Conservation (phyloP, 2,329 filamentous ascomycete genomes). For the Fusarium sp. region DNA sequence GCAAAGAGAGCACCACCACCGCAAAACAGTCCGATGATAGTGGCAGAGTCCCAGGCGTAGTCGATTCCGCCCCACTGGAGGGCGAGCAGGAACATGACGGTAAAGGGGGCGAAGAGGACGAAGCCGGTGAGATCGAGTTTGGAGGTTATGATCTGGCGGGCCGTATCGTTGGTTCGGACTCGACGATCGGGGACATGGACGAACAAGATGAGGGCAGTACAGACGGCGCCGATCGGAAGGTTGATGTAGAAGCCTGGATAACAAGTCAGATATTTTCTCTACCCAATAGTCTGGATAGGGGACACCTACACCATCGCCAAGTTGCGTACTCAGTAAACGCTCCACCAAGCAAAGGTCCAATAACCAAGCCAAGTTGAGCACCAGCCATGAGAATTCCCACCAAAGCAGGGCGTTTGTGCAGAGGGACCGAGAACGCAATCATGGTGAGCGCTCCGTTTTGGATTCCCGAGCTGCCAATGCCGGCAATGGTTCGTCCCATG, state of each 20-base stretch:
- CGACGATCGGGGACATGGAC: conserved; percentile 52
- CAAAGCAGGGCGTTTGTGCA: conserved; percentile 44
- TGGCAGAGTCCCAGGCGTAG: conserved; percentile 59
- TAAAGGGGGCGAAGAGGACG: conserved; percentile 57
- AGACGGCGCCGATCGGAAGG: conserved; percentile 56
- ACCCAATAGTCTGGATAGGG: background rate
- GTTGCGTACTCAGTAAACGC: conserved; percentile 53
- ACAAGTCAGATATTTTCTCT: conserved; percentile 13
- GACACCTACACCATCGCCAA: conserved; percentile 60
- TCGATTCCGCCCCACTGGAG: conserved; percentile 64
- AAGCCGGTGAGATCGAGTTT: conserved; percentile 61
- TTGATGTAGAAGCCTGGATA: conserved; percentile 59
- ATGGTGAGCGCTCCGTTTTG: conserved; percentile 52
- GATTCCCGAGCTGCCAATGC: conserved; percentile 59
- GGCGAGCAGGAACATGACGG: conserved; percentile 63
- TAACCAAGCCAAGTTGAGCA: conserved; percentile 57
- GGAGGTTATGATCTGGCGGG: conserved; percentile 28
- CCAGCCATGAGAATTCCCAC: conserved; percentile 48
- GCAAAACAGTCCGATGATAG: conserved; percentile 59
- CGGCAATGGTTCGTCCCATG: conserved; percentile 61
- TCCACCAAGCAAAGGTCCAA: conserved; percentile 62
- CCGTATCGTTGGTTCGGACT: conserved; percentile 18
- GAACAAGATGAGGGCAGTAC: conserved; percentile 48
- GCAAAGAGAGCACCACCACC: conserved; percentile 53
- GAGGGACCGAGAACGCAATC: conserved; percentile 46